phyloP scores from a whole-genome alignment of 2,329 filamentous ascomycete genomes.

The Incumbomyces lentus region DNA sequence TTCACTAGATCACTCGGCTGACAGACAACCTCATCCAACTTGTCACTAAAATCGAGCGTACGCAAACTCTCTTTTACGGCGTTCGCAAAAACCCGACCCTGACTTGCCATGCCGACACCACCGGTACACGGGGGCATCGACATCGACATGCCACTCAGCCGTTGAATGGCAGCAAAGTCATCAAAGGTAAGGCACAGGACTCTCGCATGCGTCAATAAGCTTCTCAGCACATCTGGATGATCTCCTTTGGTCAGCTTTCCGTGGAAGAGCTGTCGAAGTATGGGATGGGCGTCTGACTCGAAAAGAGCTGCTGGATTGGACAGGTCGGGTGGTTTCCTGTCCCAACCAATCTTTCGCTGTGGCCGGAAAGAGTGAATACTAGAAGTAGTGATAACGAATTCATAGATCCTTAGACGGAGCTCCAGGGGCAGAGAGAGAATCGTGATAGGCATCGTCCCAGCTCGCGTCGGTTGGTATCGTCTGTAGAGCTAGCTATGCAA shows the following conservation, averaged over 20 bases:
- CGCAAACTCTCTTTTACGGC: not conserved
- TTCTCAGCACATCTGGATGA: not conserved
- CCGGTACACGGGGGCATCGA: not conserved
- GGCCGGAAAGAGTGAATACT: slow-evolving; percentile 6
- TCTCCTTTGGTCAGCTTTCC: slow-evolving; percentile 2
- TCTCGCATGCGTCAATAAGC: not conserved
- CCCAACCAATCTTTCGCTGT: slow-evolving; percentile 5
- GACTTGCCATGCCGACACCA: not conserved
- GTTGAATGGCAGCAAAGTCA: slow-evolving; percentile 2
- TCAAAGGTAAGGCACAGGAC: not conserved
- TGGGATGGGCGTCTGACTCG: slow-evolving; percentile 4
- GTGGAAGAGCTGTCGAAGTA: slow-evolving; percentile 3
- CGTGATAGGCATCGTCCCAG: not conserved
- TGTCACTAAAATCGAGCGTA: slow-evolving; percentile 5
- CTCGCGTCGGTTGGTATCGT: not conserved
- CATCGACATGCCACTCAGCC: not conserved
- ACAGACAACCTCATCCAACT: slow-evolving; percentile 5
- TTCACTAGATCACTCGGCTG: slow-evolving; percentile 4
- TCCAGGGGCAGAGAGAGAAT: slow-evolving; percentile 5
- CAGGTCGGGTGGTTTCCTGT: slow-evolving; percentile 3
- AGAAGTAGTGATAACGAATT: not conserved
- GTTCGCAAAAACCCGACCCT: not conserved
- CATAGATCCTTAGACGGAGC: slow-evolving; percentile 6
- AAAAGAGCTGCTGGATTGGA: slow-evolving; percentile 3
- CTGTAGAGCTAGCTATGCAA: too few species aligned